These are phyloP conservation scores for Aspergillus vadensis DNA, from an alignment of 2,329 filamentous ascomycete species.

Conservation along the genomic window DNA sequence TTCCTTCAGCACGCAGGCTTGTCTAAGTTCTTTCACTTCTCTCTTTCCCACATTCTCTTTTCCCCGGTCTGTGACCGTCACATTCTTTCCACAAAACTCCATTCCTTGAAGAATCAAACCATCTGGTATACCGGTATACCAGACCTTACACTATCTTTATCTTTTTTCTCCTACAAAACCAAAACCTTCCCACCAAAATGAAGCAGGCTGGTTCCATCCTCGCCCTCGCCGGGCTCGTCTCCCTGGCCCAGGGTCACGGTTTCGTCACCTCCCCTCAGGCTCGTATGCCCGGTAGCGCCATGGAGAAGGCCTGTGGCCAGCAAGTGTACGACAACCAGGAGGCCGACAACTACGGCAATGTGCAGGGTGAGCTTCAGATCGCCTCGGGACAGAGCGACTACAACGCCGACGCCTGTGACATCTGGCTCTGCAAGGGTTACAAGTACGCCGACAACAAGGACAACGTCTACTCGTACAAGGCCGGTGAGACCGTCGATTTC, in stretches of 20 bases:
- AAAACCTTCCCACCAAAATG: conserved; percentile 35
- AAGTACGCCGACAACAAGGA: conserved; percentile 58
- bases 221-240: conserved; percentile 47
- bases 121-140: conserved; percentile 30
- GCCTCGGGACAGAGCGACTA: conserved; percentile 52
- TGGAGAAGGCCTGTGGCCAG: conserved; percentile 55
- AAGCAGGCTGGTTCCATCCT: conserved; percentile 47
- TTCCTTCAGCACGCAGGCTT: conserved; percentile 23
- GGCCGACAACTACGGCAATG: conserved; percentile 59
- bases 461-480: conserved; percentile 55
- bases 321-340: conserved; percentile 57
- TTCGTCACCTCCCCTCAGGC: conserved; percentile 52
- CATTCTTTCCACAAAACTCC: conserved; percentile 18
- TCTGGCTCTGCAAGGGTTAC: conserved; percentile 62
- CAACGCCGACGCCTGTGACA: conserved; percentile 50
- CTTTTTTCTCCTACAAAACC: background rate
- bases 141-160: conserved; percentile 15
- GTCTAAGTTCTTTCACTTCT: conserved; percentile 6
- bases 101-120: conserved; percentile 1
- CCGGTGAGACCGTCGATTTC: conserved; percentile 49
- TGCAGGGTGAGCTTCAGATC: conserved; percentile 58
- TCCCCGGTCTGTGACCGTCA: conserved; percentile 26
- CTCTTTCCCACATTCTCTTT: conserved; percentile 24
- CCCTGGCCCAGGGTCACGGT: conserved; percentile 56
- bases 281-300: conserved; percentile 55